A percentile compares a stretch with the other conserved stretches of the same genome.
phyloP scores from a whole-genome alignment of 331 rosid species.

The Stylosanthes scabra region DNA sequence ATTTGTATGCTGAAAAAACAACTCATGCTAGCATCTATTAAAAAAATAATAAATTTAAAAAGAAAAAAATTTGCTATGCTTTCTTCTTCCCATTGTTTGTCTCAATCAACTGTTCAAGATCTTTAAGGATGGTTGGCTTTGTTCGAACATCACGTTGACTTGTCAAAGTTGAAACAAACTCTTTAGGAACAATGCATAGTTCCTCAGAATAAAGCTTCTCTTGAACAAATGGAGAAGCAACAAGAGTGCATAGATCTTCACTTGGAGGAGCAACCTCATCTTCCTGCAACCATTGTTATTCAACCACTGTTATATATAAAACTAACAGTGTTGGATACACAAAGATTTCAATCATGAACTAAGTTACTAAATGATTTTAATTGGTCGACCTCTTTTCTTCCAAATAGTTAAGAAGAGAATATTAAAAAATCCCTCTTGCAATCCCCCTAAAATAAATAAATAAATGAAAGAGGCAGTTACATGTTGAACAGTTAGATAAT shows the following conservation, averaged over 20 bases:
- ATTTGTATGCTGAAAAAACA: not conserved
- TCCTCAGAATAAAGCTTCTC: conserved; percentile 75
- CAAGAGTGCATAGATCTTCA: conserved; percentile 47
- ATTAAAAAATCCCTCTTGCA: not conserved
- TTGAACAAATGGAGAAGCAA: conserved; percentile 61
- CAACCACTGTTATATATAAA: not conserved
- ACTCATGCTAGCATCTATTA: not conserved
- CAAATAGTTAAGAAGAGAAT: not conserved
- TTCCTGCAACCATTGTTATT: conserved; percentile 43
- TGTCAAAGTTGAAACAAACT: conserved; percentile 49
- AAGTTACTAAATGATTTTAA: not conserved
- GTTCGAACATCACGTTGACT: conserved; percentile 39
- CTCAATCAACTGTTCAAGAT: conserved; percentile 37
- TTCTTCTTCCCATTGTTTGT: conserved; percentile 29
- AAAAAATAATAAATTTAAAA: not conserved
- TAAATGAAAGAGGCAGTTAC: not conserved
- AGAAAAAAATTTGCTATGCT: conserved; percentile 20
- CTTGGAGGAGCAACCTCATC: conserved; percentile 36
- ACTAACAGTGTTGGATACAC: no score
- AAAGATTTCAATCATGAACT: not conserved
- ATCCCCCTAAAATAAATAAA: not conserved
- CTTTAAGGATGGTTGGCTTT: conserved; percentile 35
- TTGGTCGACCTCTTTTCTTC: not conserved
- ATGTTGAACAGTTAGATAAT: not conserved
- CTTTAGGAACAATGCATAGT: conserved; percentile 66